Evolutionary conservation across 768 basidiomycete genomes (phyloP).

Genomic region (Pleurotus eryngii): DNA sequence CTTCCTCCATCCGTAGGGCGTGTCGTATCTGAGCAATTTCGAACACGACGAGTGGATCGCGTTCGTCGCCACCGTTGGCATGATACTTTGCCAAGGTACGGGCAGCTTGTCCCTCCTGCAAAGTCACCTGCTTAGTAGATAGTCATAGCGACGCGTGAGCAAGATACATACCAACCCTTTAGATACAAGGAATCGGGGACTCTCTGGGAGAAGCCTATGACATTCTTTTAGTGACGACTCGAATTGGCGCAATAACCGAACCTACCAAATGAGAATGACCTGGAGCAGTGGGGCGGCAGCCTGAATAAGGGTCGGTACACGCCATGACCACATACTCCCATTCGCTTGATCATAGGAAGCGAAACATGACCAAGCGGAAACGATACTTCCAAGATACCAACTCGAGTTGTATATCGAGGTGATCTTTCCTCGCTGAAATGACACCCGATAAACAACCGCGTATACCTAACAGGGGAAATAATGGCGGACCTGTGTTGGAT

Average conservation of each 20-base stretch:
- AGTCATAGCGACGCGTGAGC: neutral
- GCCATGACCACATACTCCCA: conserved; percentile 56
- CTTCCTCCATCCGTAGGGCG: conserved; percentile 61
- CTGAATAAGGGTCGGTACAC: conserved; percentile 63
- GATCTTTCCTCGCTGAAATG: conserved; percentile 44
- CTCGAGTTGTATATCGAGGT: conserved; percentile 67
- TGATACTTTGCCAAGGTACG: conserved; percentile 69
- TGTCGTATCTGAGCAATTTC: conserved; percentile 68
- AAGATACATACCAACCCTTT: conserved; percentile 47
- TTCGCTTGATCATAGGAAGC: conserved; percentile 34
- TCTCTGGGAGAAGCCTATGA: conserved; percentile 62
- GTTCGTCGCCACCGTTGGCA: conserved; percentile 54
- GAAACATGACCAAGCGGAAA: conserved; percentile 51
- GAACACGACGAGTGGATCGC: conserved; percentile 55
- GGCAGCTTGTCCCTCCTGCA: conserved; percentile 55
- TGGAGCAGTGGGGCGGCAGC: conserved; percentile 56
- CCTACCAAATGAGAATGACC: conserved; percentile 49
- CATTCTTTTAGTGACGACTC: neutral
- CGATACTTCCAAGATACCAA: conserved; percentile 74
- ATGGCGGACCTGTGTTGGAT: conserved; percentile 60
- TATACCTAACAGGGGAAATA: neutral
- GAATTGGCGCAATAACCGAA: neutral
- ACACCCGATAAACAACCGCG: neutral
- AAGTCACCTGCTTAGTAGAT: neutral
- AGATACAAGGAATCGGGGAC: conserved; percentile 63